Percentiles rank a stretch among this genome's conserved stretches.
Evolutionary conservation across 352 stramenopile species (phyloP).

Genomic region (Pythium sukuiense): DNA sequence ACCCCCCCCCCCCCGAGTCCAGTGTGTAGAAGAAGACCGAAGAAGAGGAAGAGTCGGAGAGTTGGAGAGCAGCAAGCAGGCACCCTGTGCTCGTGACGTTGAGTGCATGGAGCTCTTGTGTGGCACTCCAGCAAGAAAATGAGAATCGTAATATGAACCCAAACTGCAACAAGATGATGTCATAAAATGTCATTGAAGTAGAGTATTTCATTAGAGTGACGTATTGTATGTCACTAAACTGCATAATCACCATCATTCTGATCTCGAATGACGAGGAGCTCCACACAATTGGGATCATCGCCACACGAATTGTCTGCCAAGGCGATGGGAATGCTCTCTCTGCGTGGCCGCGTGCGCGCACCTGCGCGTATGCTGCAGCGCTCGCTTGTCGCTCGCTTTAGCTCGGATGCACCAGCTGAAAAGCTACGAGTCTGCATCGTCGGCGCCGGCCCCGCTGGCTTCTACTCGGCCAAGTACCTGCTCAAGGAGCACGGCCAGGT

Average conservation of each 20-base stretch:
- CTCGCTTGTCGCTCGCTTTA: conserved; percentile 17
- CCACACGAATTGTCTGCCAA: conserved; percentile 1
- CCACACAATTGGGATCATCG: not conserved
- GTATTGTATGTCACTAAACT: not conserved
- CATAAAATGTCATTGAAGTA: conserved; percentile 2
- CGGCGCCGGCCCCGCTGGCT: conserved; percentile 88
- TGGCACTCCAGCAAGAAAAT: not conserved
- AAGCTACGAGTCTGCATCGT: conserved; percentile 85
- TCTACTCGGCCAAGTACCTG: conserved; percentile 95
- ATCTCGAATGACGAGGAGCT: not conserved
- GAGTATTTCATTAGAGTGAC: not conserved
- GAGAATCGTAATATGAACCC: not conserved
- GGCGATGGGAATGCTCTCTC: conserved; percentile 22
- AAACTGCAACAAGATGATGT: not conserved
- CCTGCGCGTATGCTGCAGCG: conserved; percentile 12
- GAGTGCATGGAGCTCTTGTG: not conserved
- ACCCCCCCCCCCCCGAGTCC: not conserved
- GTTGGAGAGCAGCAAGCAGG: not conserved
- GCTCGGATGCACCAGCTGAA: conserved; percentile 13
- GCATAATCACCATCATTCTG: conserved; percentile 25
- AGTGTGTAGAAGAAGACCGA: conserved; percentile 2
- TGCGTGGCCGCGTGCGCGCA: conserved; percentile 9
- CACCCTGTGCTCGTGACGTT: not conserved
- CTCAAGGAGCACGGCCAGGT: conserved; percentile 74
- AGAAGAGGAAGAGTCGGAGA: not conserved